phyloP scores from a whole-genome alignment of 148 eudicot species.

The Dianthus caryophyllus region DNA sequence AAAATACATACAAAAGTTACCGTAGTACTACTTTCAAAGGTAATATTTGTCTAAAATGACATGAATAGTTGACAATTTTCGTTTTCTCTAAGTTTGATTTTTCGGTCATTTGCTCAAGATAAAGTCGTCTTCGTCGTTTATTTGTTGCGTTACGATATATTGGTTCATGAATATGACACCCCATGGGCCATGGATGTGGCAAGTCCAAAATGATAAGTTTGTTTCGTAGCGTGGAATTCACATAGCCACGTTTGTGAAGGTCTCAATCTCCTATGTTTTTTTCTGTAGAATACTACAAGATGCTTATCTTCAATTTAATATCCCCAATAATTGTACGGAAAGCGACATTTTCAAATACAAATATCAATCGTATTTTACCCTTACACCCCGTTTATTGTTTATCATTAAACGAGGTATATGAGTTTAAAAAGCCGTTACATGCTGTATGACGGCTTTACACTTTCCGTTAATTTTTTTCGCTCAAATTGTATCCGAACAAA shows the following conservation, averaged over 20 bases:
- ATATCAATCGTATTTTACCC: no score
- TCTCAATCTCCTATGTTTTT: conserved; percentile 12
- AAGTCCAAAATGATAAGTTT: conserved; percentile 1
- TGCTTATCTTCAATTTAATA: conserved; percentile 6
- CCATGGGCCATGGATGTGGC: conserved; percentile 1
- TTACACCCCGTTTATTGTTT: no score
- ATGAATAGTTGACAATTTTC: not conserved
- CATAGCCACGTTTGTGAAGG: not conserved
- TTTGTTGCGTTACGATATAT: conserved; percentile 4
- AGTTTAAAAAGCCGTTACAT: no score
- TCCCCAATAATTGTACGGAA: not conserved
- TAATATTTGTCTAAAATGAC: conserved; percentile 4
- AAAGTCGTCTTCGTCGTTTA: no score
- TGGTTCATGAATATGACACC: not conserved
- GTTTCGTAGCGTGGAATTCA: conserved; percentile 9
- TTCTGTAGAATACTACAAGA: conserved; percentile 10
- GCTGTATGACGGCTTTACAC: no score
- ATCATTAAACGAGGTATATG: no score
- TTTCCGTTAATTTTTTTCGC: no score
- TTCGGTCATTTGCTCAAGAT: no score
- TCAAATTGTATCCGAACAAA: no score
- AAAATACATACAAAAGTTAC: not conserved
- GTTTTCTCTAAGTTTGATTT: no score
- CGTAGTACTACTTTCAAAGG: not conserved
- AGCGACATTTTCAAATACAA: not conserved